Percentiles rank a stretch among this genome's conserved stretches.
Conservation (phyloP, 805 yeast species). For the Myxozyma geophila region DNA sequence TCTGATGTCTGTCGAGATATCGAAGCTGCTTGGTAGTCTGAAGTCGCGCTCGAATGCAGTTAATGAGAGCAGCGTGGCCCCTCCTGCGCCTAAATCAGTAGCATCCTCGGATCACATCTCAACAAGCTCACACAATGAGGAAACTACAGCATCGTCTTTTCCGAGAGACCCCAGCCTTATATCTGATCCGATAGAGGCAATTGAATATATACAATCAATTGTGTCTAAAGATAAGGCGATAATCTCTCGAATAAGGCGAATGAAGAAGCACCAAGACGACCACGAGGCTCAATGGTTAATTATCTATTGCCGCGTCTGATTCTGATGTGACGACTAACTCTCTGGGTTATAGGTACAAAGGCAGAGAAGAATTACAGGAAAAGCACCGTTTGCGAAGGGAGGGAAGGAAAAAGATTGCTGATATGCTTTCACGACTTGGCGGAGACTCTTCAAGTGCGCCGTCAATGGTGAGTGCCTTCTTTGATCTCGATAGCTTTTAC, state of each 20-base stretch:
- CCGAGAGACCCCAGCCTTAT: slow-evolving; percentile 18
- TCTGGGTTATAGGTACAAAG: slow-evolving; percentile 18
- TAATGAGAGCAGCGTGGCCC: background rate
- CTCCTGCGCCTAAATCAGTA: background rate
- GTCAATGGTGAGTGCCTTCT: slow-evolving; percentile 14
- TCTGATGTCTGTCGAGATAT: slow-evolving; percentile 7
- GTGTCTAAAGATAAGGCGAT: slow-evolving; percentile 2
- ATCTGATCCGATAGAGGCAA: slow-evolving; percentile 15
- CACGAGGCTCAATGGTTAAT: slow-evolving; percentile 32
- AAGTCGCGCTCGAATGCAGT: background rate
- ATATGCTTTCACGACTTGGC: slow-evolving; percentile 23
- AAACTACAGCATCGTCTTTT: background rate
- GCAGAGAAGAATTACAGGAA: slow-evolving; percentile 20
- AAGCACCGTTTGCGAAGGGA: slow-evolving; percentile 22
- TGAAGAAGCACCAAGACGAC: slow-evolving; percentile 29
- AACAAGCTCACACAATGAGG: background rate
- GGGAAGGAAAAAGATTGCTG: slow-evolving; percentile 15
- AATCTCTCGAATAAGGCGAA: slow-evolving; percentile 13
- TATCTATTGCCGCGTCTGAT: background rate
- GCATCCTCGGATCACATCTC: background rate
- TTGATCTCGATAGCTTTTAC: background rate
- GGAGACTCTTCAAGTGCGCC: slow-evolving; percentile 21
- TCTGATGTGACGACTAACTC: background rate
- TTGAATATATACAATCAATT: slow-evolving; percentile 5
- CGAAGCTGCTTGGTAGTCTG: background rate